Percentiles rank a stretch among this genome's conserved stretches.
Evolutionary conservation across 1,139 yeast species (phyloP).

Genomic region (Zygotorulaspora mrakii): DNA sequence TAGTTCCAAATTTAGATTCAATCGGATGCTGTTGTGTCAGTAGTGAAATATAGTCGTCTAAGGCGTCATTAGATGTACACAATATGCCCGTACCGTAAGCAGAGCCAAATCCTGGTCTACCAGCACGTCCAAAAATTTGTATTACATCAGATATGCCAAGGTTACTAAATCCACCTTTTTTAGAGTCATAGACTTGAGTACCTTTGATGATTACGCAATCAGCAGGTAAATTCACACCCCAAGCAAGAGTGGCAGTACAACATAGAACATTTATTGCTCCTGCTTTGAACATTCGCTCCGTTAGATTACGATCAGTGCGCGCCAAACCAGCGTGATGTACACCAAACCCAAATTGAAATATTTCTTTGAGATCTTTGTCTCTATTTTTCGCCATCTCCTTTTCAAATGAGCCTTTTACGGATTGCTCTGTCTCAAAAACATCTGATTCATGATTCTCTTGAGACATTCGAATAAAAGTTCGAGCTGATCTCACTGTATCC

Average conservation of each 20-base stretch:
- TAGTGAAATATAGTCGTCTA: conserved; percentile 82
- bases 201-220: conserved; percentile 97
- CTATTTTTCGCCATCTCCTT: conserved; percentile 72
- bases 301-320: conserved; percentile 81
- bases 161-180: conserved; percentile 91
- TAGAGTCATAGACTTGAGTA: conserved; percentile 91
- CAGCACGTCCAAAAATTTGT: conserved; percentile 98
- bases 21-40: conserved; percentile 96
- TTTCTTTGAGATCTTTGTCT: conserved; percentile 75
- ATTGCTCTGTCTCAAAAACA: conserved; percentile 55
- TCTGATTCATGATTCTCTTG: conserved; percentile 52
- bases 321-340: conserved; percentile 98
- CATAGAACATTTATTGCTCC: conserved; percentile 90
- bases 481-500: conserved; percentile 83
- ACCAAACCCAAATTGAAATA: conserved; percentile 82
- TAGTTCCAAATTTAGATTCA: conserved; percentile 75
- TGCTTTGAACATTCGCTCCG: conserved; percentile 78
- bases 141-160: conserved; percentile 94
- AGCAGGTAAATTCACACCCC: conserved; percentile 99
- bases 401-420: conserved; percentile 44
- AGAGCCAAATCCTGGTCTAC: conserved; percentile 91
- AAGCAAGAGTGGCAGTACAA: conserved; percentile 96
- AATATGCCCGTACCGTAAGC: conserved; percentile 88
- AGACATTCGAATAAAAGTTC: conserved; percentile 68
- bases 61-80: conserved; percentile 73